Percentiles rank a stretch among this genome's conserved stretches.
Evolutionary conservation across 371 early-diverging fungal genomes (phyloP).

Genomic region (Choanephora cucurbitarum): DNA sequence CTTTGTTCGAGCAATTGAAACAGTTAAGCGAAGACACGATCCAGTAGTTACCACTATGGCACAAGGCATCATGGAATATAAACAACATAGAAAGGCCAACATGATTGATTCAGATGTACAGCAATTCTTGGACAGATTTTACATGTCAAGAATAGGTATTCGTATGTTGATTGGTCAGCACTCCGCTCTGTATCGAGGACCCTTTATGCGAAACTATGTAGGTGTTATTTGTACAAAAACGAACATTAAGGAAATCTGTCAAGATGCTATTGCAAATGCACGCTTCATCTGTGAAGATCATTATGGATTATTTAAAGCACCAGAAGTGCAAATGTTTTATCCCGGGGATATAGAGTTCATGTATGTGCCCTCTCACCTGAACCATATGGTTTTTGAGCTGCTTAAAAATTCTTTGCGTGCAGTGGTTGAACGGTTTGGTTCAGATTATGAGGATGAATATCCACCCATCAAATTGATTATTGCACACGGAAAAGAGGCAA

Average conservation of each 20-base stretch:
- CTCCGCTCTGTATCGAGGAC: constrained; percentile 72
- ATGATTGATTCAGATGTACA: constrained; percentile 84
- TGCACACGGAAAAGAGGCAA: constrained; percentile 90
- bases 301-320: constrained; percentile 87
- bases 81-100: constrained; percentile 61
- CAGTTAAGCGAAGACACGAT: constrained; percentile 91
- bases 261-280: constrained; percentile 95
- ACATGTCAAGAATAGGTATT: constrained; percentile 96
- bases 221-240: constrained; percentile 96
- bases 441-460: constrained; percentile 82
- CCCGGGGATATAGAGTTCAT: constrained; percentile 89
- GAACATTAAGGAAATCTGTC: constrained; percentile 74
- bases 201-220: constrained; percentile 76
- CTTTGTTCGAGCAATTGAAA: constrained; percentile 86
- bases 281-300: constrained; percentile 91
- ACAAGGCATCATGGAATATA: constrained; percentile 93
- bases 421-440: constrained; percentile 90
- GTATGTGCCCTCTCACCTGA: constrained; percentile 96
- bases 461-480: constrained; percentile 93
- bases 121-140: constrained; percentile 93
- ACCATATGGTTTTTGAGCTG: constrained; percentile 98
- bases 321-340: constrained; percentile 81
- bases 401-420: constrained; percentile 96
- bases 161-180: constrained; percentile 93
- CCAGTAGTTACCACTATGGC: constrained; percentile 94